Evolutionary conservation across 1,284 basidiomycete genomes (phyloP), one percentile per base, ranked within the genome.

Genomic region (Phellopilus nigrolimitatus): DNA sequence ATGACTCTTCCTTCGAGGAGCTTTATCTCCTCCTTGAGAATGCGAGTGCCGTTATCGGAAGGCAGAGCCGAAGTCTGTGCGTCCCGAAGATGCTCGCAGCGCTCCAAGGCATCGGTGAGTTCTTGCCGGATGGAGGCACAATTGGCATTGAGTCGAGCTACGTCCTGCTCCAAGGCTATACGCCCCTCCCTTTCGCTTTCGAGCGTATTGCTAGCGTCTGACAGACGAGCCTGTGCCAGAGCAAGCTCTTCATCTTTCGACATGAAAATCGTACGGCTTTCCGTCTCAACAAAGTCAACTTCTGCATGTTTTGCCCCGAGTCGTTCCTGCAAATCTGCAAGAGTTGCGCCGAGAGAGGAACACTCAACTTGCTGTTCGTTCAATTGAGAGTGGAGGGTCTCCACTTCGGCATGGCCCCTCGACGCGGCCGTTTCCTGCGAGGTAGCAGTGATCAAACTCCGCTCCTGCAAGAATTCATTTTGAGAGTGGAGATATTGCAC

Each of bases 11-110:
- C 66, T 55, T 88, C 81, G 17, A 87, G 75, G 55, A 83, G 79
- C 49, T 76, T 70, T 55, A 89, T 79, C 56, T 86, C 83, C 10
- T 71, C 66, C 41, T 75, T 75, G 24, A 88, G 69, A 13, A 77
- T 68, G 4, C 67, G 69, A n/a, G 74, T 73, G 6, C 75, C 75
- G 55, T 80, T 74, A 8, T 70, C 73, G 1, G 75, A 69, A 0
- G 81, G 75, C 75, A 86, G 79, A 8, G 69, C 66, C 9, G 76
- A 74, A 15, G 86, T 70, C 57, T 86, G 83, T 53, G 81, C 76
- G 62, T 74, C 71, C 62, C 84, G 81, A 10, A 87, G 72, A 28
- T 66, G 65, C 48, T 71, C 75, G 56, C 84, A 84, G 1, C 80
- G 78, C 37, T 62, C 68, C 62, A 86, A 79, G 0, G 75, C 74